Conservation (phyloP, 768 basidiomycete species). For the Guyanaporus albipodus region DNA sequence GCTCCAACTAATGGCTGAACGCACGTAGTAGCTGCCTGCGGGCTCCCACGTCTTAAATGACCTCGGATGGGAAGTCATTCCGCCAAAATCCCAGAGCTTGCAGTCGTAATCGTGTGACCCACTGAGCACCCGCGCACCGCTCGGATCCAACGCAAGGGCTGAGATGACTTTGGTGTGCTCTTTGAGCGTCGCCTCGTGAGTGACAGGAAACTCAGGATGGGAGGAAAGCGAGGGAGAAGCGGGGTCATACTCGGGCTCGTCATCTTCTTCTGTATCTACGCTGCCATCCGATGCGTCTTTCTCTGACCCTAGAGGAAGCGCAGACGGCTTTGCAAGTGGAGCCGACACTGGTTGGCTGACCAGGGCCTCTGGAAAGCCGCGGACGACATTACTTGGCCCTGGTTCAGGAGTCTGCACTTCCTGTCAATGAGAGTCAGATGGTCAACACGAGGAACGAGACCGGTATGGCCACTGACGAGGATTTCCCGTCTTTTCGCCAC, state of each 20-base stretch:
- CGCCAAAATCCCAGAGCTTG: conserved; percentile 99
- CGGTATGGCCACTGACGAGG: conserved; percentile 18
- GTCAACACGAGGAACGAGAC: conserved; percentile 20
- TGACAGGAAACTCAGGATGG: conserved; percentile 67
- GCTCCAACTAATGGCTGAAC: conserved; percentile 11
- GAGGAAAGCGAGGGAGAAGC: conserved; percentile 37
- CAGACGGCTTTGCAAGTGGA: not conserved
- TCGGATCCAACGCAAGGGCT: conserved; percentile 87
- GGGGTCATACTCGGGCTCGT: conserved; percentile 53
- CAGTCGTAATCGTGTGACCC: conserved; percentile 98
- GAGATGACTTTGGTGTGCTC: conserved; percentile 97
- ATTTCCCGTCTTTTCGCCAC: conserved; percentile 60
- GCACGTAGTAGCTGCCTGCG: conserved; percentile 86
- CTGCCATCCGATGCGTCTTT: conserved; percentile 28
- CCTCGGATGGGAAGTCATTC: conserved; percentile 86
- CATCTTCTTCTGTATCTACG: conserved; percentile 13
- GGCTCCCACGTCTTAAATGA: conserved; percentile 98
- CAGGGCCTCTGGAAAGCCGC: conserved; percentile 20
- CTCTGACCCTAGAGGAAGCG: conserved; percentile 10
- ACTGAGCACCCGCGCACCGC: conserved; percentile 85
- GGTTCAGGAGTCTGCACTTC: conserved; percentile 12
- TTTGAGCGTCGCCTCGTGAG: conserved; percentile 89
- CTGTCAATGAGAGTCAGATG: conserved; percentile 10
- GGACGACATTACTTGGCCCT: conserved; percentile 12
- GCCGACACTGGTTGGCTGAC: conserved; percentile 12